Conservation (phyloP, 1,139 yeast genomes). For the Geotrichum bryndzae region DNA sequence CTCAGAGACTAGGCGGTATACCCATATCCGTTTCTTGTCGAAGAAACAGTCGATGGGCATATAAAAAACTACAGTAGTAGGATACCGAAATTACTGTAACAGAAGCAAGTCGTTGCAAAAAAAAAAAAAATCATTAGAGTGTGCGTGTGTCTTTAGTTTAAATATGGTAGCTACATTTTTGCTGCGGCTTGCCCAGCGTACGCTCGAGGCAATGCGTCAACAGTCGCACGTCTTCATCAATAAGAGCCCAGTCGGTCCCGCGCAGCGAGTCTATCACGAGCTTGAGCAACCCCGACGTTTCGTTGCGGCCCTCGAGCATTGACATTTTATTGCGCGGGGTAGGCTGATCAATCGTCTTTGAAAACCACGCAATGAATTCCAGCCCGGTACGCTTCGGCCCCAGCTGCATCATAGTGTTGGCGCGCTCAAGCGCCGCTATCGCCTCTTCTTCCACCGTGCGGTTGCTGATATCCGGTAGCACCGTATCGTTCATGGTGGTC, state of each 20-base stretch:
- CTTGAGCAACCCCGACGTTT: slow-evolving; percentile 33
- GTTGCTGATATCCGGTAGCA: neutral
- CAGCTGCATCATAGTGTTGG: neutral
- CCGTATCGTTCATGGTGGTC: neutral
- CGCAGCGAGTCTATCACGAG: slow-evolving; percentile 29
- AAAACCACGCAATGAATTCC: slow-evolving; percentile 7
- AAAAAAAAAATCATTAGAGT: neutral
- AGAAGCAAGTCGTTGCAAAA: neutral
- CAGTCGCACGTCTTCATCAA: slow-evolving; percentile 31
- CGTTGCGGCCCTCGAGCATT: slow-evolving; percentile 24
- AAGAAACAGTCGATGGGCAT: too few species aligned
- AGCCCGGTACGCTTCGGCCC: neutral
- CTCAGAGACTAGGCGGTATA: too few species aligned
- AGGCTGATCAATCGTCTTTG: neutral
- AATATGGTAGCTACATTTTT: slow-evolving; percentile 25
- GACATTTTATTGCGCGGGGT: slow-evolving; percentile 6
- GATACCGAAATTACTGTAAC: too few species aligned
- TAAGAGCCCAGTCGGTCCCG: slow-evolving; percentile 30
- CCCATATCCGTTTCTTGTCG: too few species aligned
- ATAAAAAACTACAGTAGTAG: too few species aligned
- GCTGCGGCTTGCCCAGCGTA: slow-evolving; percentile 29
- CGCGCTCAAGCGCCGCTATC: neutral
- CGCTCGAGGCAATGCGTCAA: slow-evolving; percentile 32
- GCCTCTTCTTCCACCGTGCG: neutral
- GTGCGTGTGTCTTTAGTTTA: neutral